Base-by-base conservation (phyloP, 2,329 filamentous ascomycete genomes). In the Penicillium sp. region DNA sequence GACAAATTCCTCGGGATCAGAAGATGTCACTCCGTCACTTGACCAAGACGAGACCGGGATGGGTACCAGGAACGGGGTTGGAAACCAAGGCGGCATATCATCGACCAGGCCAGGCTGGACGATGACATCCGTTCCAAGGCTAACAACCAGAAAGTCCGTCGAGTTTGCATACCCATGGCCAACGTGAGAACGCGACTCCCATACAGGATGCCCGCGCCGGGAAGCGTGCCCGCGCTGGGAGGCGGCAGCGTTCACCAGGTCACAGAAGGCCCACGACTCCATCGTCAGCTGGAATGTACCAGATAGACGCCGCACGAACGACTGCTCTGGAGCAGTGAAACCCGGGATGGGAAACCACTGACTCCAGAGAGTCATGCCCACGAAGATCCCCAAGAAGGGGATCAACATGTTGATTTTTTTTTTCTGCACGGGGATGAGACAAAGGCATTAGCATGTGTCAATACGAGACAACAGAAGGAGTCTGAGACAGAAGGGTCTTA, bases 291-390 rank as follows among this genome's bases (percentile, higher is more conserved):
- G 55, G 33, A 65, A 51, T 13, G 66, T 53, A 52, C 58, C 57
- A 44, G 49, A 50, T 21, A 67, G 45, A 41, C 63, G 60, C 36
- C 44, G 53, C 44, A 62, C 19, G 58, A 67, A 63, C 15, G 54
- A 43, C 43, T 68, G 61, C 17, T 58, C 48, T 39, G 66, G 65
- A 47, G 53, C 47, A 44, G 61, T 64, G 35, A 65, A 41, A 17
- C 66, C 63, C 13, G 66, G 66, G 29, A 68, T 59, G 10, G 61
- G 63, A 44, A 63, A 49, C 44, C 65, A 63, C 25, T 63, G 54
- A 31, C 68, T 66, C 66, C 66, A 68, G 29, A 70, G 57, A 48
- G 66, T 59, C 39, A 71, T 35, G 41, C 62, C 42, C 43, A 63
- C 25, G 41, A 67, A 59, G 31, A 67, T 29, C 4, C 61, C 56